These are phyloP conservation scores for Candida arabinofermentans DNA, from an alignment of 805 yeast genomes.

Conservation along the genomic window DNA sequence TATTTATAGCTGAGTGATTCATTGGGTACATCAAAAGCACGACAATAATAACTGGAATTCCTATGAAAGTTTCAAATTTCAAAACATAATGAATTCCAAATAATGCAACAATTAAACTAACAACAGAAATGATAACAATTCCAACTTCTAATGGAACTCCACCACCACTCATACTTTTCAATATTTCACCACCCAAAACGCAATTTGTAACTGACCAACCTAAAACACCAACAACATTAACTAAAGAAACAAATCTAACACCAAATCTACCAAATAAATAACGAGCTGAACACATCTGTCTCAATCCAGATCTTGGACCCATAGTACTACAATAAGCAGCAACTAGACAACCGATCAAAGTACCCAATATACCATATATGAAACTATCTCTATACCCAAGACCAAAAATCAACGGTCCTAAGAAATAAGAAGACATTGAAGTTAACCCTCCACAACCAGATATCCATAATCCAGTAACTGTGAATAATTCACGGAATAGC, in stretches of 20 bases:
- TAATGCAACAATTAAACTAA: slow-evolving; percentile 63
- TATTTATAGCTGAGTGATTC: slow-evolving; percentile 36
- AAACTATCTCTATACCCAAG: slow-evolving; percentile 64
- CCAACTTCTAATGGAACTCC: slow-evolving; percentile 71
- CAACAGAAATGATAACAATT: slow-evolving; percentile 61
- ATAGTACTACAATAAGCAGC: slow-evolving; percentile 82
- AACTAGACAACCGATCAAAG: slow-evolving; percentile 63
- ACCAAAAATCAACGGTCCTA: slow-evolving; percentile 70
- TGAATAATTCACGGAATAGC: slow-evolving; percentile 20
- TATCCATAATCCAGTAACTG: slow-evolving; percentile 73
- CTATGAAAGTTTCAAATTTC: slow-evolving; percentile 61
- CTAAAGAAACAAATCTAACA: slow-evolving; percentile 69
- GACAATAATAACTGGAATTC: slow-evolving; percentile 65
- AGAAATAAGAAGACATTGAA: slow-evolving; percentile 78
- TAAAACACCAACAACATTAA: slow-evolving; percentile 68
- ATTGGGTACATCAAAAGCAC: slow-evolving; percentile 66
- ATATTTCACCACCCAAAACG: slow-evolving; percentile 83
- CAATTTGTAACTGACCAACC: slow-evolving; percentile 96
- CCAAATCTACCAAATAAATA: slow-evolving; percentile 84
- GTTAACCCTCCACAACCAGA: slow-evolving; percentile 87
- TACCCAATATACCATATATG: slow-evolving; percentile 59
- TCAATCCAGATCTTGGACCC: slow-evolving; percentile 89
- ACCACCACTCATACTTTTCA: slow-evolving; percentile 61
- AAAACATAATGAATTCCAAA: slow-evolving; percentile 75
- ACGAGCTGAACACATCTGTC: slow-evolving; percentile 84